Conservation (phyloP, 2,329 filamentous ascomycete species). For the Cylindrodendrum hubeiense region DNA sequence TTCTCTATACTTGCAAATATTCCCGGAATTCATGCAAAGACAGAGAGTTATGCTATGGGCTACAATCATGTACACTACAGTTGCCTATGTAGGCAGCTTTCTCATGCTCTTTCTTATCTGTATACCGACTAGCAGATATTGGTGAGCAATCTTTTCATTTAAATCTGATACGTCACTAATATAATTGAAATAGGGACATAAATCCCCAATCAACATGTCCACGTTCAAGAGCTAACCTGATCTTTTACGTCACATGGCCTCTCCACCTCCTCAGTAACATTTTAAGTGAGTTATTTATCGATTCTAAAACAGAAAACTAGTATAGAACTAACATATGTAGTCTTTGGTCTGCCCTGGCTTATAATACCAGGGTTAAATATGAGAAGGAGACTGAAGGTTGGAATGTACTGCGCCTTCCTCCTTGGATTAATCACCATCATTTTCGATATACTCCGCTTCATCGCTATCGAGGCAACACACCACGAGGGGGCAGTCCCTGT, state of each 20-base stretch:
- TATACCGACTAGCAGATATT: constrained; percentile 18
- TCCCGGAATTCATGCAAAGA: constrained; percentile 31
- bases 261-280: constrained; percentile 25
- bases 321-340: neutral
- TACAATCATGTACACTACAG: constrained; percentile 7
- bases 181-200: constrained; percentile 7
- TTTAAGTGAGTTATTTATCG: constrained; percentile 5
- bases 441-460: neutral
- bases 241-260: constrained; percentile 5
- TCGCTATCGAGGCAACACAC: neutral
- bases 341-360: constrained; percentile 31
- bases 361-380: constrained; percentile 23
- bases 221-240: neutral
- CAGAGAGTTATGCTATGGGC: constrained; percentile 25
- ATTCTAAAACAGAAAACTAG: no score
- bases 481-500: neutral
- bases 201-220: neutral
- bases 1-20: no score
- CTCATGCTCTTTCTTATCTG: constrained; percentile 3
- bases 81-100: neutral
- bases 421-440: constrained; percentile 26
- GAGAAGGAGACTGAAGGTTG: constrained; percentile 2
- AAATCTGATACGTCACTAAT: neutral
- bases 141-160: neutral
- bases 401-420: constrained; percentile 26